Conservation (phyloP, 495 filamentous ascomycete species). For the Aspergillus ellipticus region DNA sequence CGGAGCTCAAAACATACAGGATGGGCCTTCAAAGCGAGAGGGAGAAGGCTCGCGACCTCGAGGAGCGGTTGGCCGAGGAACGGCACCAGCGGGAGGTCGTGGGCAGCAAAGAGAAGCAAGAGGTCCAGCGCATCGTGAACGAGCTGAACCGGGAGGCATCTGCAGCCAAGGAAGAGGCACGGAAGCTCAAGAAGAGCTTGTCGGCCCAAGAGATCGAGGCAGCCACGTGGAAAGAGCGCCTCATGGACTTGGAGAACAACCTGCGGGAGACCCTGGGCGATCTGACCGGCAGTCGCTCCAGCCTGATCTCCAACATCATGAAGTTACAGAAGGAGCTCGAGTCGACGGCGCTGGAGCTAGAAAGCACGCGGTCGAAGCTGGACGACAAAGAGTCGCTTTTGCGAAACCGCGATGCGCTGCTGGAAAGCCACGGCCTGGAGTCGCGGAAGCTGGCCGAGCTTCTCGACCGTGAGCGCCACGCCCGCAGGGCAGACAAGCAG, state of each 20-base stretch:
- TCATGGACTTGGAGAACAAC: slow-evolving; percentile 84
- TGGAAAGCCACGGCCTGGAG: slow-evolving; percentile 86
- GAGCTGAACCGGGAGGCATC: slow-evolving; percentile 81
- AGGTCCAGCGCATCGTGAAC: slow-evolving; percentile 74
- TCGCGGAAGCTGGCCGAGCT: slow-evolving; percentile 79
- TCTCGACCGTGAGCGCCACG: slow-evolving; percentile 85
- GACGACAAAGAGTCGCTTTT: slow-evolving; percentile 85
- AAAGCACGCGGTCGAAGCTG: slow-evolving; percentile 67
- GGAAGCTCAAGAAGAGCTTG: slow-evolving; percentile 74
- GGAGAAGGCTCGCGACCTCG: slow-evolving; percentile 73
- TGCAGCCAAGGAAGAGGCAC: slow-evolving; percentile 79
- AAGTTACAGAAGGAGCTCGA: slow-evolving; percentile 88
- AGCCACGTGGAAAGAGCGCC: slow-evolving; percentile 79
- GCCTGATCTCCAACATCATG: slow-evolving; percentile 78
- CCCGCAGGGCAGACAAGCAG: slow-evolving; percentile 76
- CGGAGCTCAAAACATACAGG: slow-evolving; percentile 68
- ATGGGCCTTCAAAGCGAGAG: slow-evolving; percentile 72
- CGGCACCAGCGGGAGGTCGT: slow-evolving; percentile 82
- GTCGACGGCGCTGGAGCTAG: slow-evolving; percentile 73
- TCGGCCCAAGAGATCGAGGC: slow-evolving; percentile 82
- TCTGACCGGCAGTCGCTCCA: slow-evolving; percentile 80
- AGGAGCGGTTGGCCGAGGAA: slow-evolving; percentile 72
- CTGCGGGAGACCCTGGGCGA: slow-evolving; percentile 81
- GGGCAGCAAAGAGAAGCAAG: slow-evolving; percentile 83
- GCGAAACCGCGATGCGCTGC: slow-evolving; percentile 84